Base-by-base conservation (phyloP, 2,329 filamentous ascomycete species). In the Didymellaceae sp. region DNA sequence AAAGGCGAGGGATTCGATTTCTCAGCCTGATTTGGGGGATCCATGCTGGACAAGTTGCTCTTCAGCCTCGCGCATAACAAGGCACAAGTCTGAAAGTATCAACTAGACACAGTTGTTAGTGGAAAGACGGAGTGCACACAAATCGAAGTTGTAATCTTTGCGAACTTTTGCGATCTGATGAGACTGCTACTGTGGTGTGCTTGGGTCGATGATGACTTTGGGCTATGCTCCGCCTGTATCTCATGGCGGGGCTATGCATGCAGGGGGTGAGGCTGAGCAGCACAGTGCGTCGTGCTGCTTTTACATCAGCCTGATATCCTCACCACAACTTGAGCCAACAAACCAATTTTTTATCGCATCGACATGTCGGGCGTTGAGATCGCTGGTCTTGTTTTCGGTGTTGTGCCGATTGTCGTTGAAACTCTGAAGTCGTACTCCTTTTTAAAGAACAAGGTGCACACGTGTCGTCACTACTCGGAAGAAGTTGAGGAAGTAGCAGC, bases 351-450 rank as follows among this genome's bases (percentile, higher is more conserved):
- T 6, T 5, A 21, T 26, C 7, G 13, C 33, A 4, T 20, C 14
- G 6, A 1, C 1, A 65, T 65, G 58, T 58, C 57, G 26, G 58
- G 60, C 4, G 16, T 67, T 1, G 64, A 67, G 26, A 33, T 58
- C 8, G 62, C 57, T n/a, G 59, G 61, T 4, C 33, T 65, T 2
- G 55, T 46, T 3, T 57, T 67, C 16, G 64, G 61, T 9, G 48
- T 66, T 4, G 16, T 68, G 4, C 63, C 63, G 10, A 52, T 66
- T 2, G 39, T 68, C 4, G 39, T 66, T 6, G 61, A 66, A 47
- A 52, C 52, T 6, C 30, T 65, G 2, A 63, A 65, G 25, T 46
- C 57, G 1, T 68, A 66, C 10, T 41, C 38, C n/a, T 32, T 31
- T 18, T 5, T 41, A 11, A 14, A n/a, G 6, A 17, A 31, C 11